A percentile compares a stretch with the other conserved stretches of the same genome.
These are phyloP conservation scores for Xylariaceae sp. DNA, from an alignment of 2,329 filamentous ascomycete genomes.

Conservation along the genomic window DNA sequence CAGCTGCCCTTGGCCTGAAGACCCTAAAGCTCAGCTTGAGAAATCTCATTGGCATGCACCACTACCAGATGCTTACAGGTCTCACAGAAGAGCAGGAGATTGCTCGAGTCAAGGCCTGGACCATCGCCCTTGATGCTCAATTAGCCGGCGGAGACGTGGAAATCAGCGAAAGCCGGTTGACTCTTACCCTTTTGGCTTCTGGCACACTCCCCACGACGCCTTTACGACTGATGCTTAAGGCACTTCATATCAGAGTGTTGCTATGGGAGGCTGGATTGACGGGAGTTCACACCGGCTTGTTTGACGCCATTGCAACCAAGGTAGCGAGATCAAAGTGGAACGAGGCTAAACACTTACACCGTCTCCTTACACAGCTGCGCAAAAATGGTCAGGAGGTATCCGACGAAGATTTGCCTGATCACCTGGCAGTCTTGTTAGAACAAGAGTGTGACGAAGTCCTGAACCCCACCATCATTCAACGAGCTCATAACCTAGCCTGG, in stretches of 20 bases:
- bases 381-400: slow-evolving; percentile 41
- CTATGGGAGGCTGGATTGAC: slow-evolving; percentile 72
- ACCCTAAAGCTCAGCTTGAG: slow-evolving; percentile 76
- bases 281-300: slow-evolving; percentile 59
- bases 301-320: slow-evolving; percentile 67
- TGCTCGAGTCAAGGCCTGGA: slow-evolving; percentile 86
- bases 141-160: slow-evolving; percentile 85
- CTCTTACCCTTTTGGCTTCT: slow-evolving; percentile 83
- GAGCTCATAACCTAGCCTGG: slow-evolving; percentile 86
- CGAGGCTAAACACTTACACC: slow-evolving; percentile 65
- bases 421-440: slow-evolving; percentile 71
- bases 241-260: slow-evolving; percentile 84
- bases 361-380: slow-evolving; percentile 42
- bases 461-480: slow-evolving; percentile 71
- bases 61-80: slow-evolving; percentile 76
- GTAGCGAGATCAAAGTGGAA: slow-evolving; percentile 78
- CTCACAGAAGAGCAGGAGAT: slow-evolving; percentile 80
- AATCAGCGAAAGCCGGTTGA: slow-evolving; percentile 80
- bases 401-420: slow-evolving; percentile 68
- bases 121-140: slow-evolving; percentile 88
- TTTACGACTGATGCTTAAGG: slow-evolving; percentile 81
- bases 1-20: slow-evolving; percentile 74
- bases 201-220: slow-evolving; percentile 82
- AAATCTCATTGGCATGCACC: slow-evolving; percentile 69
- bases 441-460: slow-evolving; percentile 80